Base-by-base conservation (phyloP, 352 stramenopile species). In the Phytophthora podocarpi region DNA sequence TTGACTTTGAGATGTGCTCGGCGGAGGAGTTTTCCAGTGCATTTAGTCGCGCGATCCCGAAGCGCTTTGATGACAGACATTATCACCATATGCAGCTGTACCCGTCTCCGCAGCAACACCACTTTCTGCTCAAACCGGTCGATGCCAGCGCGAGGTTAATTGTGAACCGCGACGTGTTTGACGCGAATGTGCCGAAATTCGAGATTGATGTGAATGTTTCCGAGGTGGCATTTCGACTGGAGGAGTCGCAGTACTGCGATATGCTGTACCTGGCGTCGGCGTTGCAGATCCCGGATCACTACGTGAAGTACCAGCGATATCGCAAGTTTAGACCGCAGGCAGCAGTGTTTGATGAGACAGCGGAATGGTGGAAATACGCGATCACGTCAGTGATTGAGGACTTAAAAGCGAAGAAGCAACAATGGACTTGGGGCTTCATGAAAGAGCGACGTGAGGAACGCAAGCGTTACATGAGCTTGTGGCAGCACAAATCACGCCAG, bases 161-260 rank as follows among this genome's bases (percentile, higher is more conserved):
- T 49, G 78, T 95, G 35, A 96, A 95, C 50, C 78, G 85, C 11
- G 87, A 96, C 55, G 77, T 85, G 13, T 87, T 82, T 42, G 84
- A 95, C 15, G 79, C 72, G 7, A 88, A 70, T 39, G 78, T 90
- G 12, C 86, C 88, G 10, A 92, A 89, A 40, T 83, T 95, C 76
- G 85, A 95, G 61, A 35, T 96, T 12, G 85, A 95, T 39, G 67
- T 96, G 20, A 90, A 64, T 53, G 80, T 94, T 21, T 79, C 81
- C 4, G 80, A 94, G 41, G 82, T 96, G 11, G 85, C 86, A 0
- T 70, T 96, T 35, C 86, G 84, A 11, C 56, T 96, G 9, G 88
- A 96, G 65, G 88, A 95, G 35, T 92, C 82, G 0, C 88, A 96
- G 50, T 96, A 95, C 42, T 95, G 88, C 45, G 86, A 96, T 74